Evolutionary conservation across 1,284 basidiomycete species (phyloP).

Genomic region (Puccinia hordei): DNA sequence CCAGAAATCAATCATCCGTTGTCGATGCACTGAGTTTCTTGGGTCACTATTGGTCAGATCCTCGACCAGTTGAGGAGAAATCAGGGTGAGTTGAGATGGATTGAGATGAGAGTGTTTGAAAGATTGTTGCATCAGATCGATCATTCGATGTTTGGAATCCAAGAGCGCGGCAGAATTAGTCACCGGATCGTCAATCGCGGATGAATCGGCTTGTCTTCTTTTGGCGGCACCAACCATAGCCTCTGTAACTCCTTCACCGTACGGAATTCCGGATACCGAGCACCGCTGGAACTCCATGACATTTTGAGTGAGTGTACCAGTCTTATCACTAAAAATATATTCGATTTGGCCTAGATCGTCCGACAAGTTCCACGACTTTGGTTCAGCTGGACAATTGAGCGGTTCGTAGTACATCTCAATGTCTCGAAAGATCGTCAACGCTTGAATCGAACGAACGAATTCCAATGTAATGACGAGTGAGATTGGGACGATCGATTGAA

Average conservation of each 20-base stretch:
- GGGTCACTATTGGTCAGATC: slow-evolving; percentile 70
- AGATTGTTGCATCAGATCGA: slow-evolving; percentile 70
- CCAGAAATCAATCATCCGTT: slow-evolving; percentile 80
- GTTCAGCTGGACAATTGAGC: slow-evolving; percentile 69
- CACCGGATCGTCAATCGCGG: slow-evolving; percentile 70
- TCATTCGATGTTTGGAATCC: slow-evolving; percentile 74
- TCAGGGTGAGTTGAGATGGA: slow-evolving; percentile 78
- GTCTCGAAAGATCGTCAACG: slow-evolving; percentile 93
- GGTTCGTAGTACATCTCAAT: slow-evolving; percentile 93
- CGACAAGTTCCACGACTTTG: slow-evolving; percentile 97
- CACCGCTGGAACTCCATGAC: slow-evolving; percentile 98
- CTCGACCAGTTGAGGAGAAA: slow-evolving; percentile 79
- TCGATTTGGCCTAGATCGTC: slow-evolving; percentile 97
- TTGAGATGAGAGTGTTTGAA: slow-evolving; percentile 91
- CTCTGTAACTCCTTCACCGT: slow-evolving; percentile 92
- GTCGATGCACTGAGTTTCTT: slow-evolving; percentile 64
- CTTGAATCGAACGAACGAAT: slow-evolving; percentile 96
- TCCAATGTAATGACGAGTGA: slow-evolving; percentile 97
- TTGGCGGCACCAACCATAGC: slow-evolving; percentile 89
- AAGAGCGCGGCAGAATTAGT: slow-evolving; percentile 64
- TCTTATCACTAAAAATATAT: slow-evolving; percentile 97
- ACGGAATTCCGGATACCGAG: slow-evolving; percentile 78
- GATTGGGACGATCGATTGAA: slow-evolving; percentile 97
- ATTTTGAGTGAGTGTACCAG: slow-evolving; percentile 88
- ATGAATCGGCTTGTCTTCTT: slow-evolving; percentile 69